Conservation (phyloP, 176 grass and related monocot species). For the Oropetium thomaeum region DNA sequence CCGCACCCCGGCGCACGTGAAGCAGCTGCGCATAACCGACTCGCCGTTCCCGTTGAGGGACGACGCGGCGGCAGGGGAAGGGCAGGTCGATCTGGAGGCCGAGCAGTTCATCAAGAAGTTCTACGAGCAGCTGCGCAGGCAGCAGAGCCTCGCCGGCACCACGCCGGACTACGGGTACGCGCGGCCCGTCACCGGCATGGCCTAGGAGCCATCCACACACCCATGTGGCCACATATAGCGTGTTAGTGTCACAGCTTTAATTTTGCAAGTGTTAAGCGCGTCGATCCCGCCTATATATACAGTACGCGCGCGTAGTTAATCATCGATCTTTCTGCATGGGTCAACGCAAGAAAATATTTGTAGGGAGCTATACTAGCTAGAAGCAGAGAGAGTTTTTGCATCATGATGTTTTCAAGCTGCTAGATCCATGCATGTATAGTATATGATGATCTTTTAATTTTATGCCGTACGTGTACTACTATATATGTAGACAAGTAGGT, state of each 20-base stretch:
- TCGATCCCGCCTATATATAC: neutral
- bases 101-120: constrained; percentile 76
- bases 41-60: constrained; percentile 63
- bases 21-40: constrained; percentile 82
- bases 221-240: neutral
- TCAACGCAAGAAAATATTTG: constrained; percentile 40
- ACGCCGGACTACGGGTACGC: constrained; percentile 46
- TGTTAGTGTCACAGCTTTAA: neutral
- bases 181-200: constrained; percentile 34
- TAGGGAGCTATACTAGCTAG: constrained; percentile 19
- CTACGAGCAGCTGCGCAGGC: constrained; percentile 64
- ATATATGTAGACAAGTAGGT: neutral
- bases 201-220: neutral
- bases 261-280: constrained; percentile 22
- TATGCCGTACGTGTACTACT: neutral
- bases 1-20: constrained; percentile 56
- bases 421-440: constrained; percentile 35
- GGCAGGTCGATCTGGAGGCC: constrained; percentile 46
- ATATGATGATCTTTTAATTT: neutral
- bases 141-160: constrained; percentile 42
- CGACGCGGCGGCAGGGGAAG: constrained; percentile 31
- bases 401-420: constrained; percentile 30
- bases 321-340: constrained; percentile 3
- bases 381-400: constrained; percentile 13
- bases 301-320: neutral